Evolutionary conservation across 371 early-diverging fungal genomes (phyloP), one percentile per base, ranked within the genome.

Genomic region (Lichtheimia hyalospora): DNA sequence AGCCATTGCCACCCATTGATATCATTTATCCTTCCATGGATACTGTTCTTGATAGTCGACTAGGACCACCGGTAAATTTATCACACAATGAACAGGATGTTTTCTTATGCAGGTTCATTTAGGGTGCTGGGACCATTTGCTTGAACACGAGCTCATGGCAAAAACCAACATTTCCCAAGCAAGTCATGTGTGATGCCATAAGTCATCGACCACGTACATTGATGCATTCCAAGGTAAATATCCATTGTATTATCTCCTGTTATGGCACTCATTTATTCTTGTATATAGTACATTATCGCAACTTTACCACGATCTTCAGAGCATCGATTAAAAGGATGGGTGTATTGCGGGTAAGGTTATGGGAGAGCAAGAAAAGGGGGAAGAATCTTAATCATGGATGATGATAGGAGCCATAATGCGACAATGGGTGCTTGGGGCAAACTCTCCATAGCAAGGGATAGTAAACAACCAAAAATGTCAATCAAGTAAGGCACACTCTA

Each of bases 41-140:
- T 41, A 78, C 78, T 7, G 66, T 78, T 0, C 53, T 64, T 2
- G 52, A 54, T 24, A 76, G 77, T 52, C 46, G 49, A 49, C 28
- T 73, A 18, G 80, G 80, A 1, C 66, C 66, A 13, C 34, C 72
- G 8, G 80, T 79, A 67, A 54, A 10, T 2, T 8, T 8, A 34
- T 25, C 5, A n/a, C n/a, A n/a, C 25, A 25, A 25, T 25, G 25
- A 34, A 8, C 34, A 34, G 1, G 28, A 25, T 25, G 3, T 27
- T 4, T 25, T 3, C 25, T 28, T 6, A 34, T 34, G 34, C 34
- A 34, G 34, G 34, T 8, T 34, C 34, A 34, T n/a, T n/a, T 27
- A 75, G 80, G 80, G 80, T 1, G 80, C 80, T 8, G 61, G 67
- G 2, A 74, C 80, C 0, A 79, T 79, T 16, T 79, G 74, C 41